Percentiles rank a stretch among this genome's conserved stretches.
phyloP scores from a whole-genome alignment of 768 basidiomycete genomes.

The Leccinum barrowsii region DNA sequence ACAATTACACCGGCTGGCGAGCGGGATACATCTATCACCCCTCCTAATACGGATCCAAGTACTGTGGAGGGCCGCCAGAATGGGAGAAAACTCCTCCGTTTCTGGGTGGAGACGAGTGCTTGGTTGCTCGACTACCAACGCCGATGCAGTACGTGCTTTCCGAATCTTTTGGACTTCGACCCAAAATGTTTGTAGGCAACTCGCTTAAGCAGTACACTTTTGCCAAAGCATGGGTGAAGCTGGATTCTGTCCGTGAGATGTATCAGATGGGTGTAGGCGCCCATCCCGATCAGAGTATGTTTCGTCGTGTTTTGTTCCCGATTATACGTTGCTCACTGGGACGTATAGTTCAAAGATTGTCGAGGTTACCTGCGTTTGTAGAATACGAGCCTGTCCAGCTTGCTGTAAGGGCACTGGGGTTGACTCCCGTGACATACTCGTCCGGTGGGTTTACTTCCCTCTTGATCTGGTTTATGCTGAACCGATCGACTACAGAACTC shows the following conservation, averaged over 20 bases:
- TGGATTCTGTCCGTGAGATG: constrained; percentile 63
- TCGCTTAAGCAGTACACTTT: constrained; percentile 43
- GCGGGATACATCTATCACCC: constrained; percentile 45
- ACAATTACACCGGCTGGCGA: constrained; percentile 22
- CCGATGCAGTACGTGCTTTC: constrained; percentile 36
- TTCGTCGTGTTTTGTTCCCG: background rate
- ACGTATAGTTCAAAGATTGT: constrained; percentile 50
- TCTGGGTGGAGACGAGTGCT: constrained; percentile 74
- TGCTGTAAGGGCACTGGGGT: constrained; percentile 50
- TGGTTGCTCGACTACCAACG: constrained; percentile 62
- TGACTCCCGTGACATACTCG: constrained; percentile 65
- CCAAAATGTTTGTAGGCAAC: constrained; percentile 34
- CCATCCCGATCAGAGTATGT: constrained; percentile 72
- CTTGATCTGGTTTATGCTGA: background rate
- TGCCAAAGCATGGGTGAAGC: constrained; percentile 45
- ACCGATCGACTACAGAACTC: constrained; percentile 44
- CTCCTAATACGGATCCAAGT: constrained; percentile 51
- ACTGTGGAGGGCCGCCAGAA: constrained; percentile 46
- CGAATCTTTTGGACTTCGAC: constrained; percentile 5
- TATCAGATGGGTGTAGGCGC: constrained; percentile 73
- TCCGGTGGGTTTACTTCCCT: constrained; percentile 43
- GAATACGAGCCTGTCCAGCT: constrained; percentile 38
- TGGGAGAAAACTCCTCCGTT: constrained; percentile 64
- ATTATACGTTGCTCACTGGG: constrained; percentile 3
- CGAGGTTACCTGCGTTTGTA: constrained; percentile 41